Evolutionary conservation across 1,139 yeast genomes (phyloP).

Genomic region (Blastobotrys apis): DNA sequence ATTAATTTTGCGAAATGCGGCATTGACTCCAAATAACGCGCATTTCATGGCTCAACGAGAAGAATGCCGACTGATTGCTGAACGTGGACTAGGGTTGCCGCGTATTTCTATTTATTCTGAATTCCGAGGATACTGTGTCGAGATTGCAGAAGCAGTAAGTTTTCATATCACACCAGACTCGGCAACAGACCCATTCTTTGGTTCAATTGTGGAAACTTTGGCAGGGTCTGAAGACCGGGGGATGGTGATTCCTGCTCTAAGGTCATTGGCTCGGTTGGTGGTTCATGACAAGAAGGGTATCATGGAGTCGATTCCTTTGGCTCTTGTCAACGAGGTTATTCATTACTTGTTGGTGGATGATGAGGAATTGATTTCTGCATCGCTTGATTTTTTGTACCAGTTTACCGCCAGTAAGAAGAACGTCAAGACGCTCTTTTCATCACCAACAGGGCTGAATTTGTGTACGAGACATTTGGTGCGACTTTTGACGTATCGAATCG

Average conservation of each 20-base stretch:
- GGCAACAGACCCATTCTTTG: constrained; percentile 42
- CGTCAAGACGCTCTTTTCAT: constrained; percentile 36
- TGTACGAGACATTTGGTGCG: constrained; percentile 49
- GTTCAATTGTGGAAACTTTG: constrained; percentile 26
- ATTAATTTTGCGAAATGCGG: constrained; percentile 69
- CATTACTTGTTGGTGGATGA: constrained; percentile 49
- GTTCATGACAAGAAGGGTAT: constrained; percentile 37
- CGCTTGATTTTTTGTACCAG: constrained; percentile 64
- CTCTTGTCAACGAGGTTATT: constrained; percentile 35
- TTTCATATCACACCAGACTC: constrained; percentile 75
- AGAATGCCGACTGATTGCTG: constrained; percentile 36
- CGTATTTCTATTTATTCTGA: constrained; percentile 49
- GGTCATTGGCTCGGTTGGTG: constrained; percentile 38
- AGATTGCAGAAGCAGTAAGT: constrained; percentile 77
- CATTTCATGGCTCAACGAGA: constrained; percentile 63
- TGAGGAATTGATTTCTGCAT: constrained; percentile 59
- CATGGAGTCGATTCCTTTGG: constrained; percentile 36
- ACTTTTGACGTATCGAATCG: constrained; percentile 52
- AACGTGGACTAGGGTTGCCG: constrained; percentile 45
- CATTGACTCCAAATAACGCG: constrained; percentile 80
- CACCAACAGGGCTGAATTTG: constrained; percentile 34
- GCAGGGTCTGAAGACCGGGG: constrained; percentile 35
- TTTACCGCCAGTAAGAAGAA: constrained; percentile 50
- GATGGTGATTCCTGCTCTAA: constrained; percentile 36
- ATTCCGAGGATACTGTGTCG: constrained; percentile 64